Evolutionary conservation across 176 grass and related monocot species (phyloP), one percentile per base, ranked within the genome.

Genomic region (Dactylis glomerata): DNA sequence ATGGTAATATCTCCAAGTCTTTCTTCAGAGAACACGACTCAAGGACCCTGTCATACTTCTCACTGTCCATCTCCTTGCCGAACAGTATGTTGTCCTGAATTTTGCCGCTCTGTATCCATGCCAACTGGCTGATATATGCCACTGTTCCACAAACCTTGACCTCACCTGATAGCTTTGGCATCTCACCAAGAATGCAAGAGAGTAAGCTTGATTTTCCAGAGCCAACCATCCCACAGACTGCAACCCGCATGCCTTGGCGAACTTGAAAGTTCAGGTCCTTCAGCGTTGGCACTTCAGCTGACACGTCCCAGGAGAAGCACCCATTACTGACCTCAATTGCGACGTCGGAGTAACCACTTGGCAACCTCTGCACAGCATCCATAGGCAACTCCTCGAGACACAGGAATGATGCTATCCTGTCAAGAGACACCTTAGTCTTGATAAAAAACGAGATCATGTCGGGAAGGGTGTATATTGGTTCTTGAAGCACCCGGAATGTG

Each of bases 321-420:
- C 87, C 82, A 36, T 75, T 80, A 37, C 3, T 89, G 27, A 89
- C 82, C 47, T 80, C 87, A 75, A 89, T 89, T 67, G 87, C 87
- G 74, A 80, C 68, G 80, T 80, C 68, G 6, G 87, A 89, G 47
- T 40, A 72, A 13, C 76, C 84, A 80, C 41, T 79, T 62, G 84
- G 38, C 5, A 80, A 15, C 65, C 52, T 86, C 65, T 80, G 52
- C 30, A 86, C 76, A 72, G 84, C 76, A 86, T 80, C 52, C 19
- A 52, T 72, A 0, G 84, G 84, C 52, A 86, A 37, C 16, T 86
- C 84, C 84, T 86, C 66, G 5, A 86, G 65, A 24, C 84, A 79
- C 19, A 86, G 66, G 30, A 86, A 86, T 5, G 84, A 80, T 49
- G 84, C 84, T 49, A 86, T 86, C 65, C 84, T 71, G 65, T 86